Percentiles rank a stretch among this genome's conserved stretches.
phyloP scores from a whole-genome alignment of 2,329 filamentous ascomycete genomes.

The Chalaropsis ovoidea region DNA sequence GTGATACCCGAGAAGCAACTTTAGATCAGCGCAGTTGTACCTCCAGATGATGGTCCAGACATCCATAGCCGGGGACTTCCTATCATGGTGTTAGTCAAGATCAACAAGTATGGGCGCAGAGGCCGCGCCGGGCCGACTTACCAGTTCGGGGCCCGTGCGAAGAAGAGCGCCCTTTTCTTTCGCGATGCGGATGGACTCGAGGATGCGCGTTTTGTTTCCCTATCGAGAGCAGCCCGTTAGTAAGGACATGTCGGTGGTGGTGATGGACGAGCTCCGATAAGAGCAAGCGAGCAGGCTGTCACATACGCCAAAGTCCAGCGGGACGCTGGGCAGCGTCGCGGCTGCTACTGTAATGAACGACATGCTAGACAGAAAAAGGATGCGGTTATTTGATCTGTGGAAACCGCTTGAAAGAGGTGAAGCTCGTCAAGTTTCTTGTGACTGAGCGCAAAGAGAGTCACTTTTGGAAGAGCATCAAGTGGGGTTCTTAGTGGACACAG shows the following conservation, averaged over 20 bases:
- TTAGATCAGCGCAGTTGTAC: neutral
- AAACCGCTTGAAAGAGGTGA: neutral
- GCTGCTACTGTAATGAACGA: slow-evolving; percentile 33
- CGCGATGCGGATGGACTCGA: slow-evolving; percentile 50
- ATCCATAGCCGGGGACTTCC: slow-evolving; percentile 34
- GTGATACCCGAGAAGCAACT: neutral
- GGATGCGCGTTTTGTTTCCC: slow-evolving; percentile 54
- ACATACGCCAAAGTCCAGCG: slow-evolving; percentile 46
- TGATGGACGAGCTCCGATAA: neutral
- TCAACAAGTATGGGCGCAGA: neutral
- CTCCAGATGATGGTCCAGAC: slow-evolving; percentile 32
- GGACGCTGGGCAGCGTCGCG: slow-evolving; percentile 33
- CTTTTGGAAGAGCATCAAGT: slow-evolving; percentile 1
- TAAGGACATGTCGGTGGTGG: neutral
- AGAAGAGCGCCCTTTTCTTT: slow-evolving; percentile 53
- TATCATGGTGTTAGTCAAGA: slow-evolving; percentile 17
- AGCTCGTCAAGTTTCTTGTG: neutral
- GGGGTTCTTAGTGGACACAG: neutral
- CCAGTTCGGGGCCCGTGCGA: slow-evolving; percentile 45
- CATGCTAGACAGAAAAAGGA: slow-evolving; percentile 26
- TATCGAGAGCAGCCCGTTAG: neutral
- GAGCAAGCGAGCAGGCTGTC: neutral
- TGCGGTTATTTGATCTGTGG: slow-evolving; percentile 28
- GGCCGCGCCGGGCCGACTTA: neutral
- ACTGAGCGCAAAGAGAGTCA: neutral